These are phyloP conservation scores for Verticillium dahliae DNA, from an alignment of 2,329 filamentous ascomycete species.

Conservation along the genomic window DNA sequence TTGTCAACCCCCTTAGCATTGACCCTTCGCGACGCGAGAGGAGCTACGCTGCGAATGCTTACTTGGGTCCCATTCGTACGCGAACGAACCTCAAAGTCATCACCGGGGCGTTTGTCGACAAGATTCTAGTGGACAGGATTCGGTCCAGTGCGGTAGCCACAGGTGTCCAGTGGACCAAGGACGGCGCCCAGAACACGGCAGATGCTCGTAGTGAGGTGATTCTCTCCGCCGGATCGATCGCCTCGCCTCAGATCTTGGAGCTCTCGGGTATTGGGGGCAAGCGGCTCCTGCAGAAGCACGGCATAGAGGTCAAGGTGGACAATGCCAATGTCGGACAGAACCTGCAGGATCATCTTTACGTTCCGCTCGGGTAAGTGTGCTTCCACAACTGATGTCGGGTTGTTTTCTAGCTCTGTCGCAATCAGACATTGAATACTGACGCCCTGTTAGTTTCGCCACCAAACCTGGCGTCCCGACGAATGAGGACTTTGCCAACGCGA, in stretches of 20 bases:
- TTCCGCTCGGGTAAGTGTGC: conserved; percentile 8
- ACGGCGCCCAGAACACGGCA: conserved; percentile 6
- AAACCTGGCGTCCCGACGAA: conserved; percentile 5
- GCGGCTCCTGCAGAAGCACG: conserved; percentile 21
- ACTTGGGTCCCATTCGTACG: conserved; percentile 10
- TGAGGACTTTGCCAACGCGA: conserved; percentile 6
- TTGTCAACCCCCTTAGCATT: conserved; percentile 13
- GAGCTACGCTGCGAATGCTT: conserved; percentile 17
- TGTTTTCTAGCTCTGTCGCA: neutral
- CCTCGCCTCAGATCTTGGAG: conserved; percentile 54
- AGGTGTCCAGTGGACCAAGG: conserved; percentile 9
- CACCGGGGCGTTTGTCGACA: conserved; percentile 14
- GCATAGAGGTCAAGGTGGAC: conserved; percentile 22
- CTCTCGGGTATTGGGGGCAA: conserved; percentile 51
- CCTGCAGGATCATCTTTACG: conserved; percentile 27
- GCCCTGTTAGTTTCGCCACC: conserved; percentile 2
- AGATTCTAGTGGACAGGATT: conserved; percentile 12
- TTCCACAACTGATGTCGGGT: neutral
- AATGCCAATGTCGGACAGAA: conserved; percentile 30
- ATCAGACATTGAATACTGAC: neutral
- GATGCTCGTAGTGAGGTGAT: conserved; percentile 41
- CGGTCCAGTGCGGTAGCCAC: conserved; percentile 6
- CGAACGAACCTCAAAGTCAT: conserved; percentile 17
- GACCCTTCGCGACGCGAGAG: conserved; percentile 14
- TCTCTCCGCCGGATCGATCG: conserved; percentile 49